Base-by-base conservation (phyloP, 306 rosid species). In the Lupinus albus region DNA sequence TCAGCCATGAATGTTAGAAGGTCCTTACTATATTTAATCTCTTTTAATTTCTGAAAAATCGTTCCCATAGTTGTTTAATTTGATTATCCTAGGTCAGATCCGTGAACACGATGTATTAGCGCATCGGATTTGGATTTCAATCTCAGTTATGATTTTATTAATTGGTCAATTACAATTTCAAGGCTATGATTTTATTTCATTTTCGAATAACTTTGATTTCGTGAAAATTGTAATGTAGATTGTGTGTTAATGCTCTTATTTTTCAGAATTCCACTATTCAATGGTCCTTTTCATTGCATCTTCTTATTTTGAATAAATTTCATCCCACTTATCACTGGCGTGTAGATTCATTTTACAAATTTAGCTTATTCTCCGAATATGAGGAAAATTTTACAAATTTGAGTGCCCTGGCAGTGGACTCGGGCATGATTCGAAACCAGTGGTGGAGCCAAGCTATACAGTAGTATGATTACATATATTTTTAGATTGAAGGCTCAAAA, bases 1-100 rank as follows among this genome's bases (percentile, higher is more conserved):
- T 6, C 38, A 78, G 45, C 55, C 25, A 79, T 79, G 83, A 68
- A 73, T 68, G 18, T 79, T 17, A 73, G 83, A 68, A 73, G 83
- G 83, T 79, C 0, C 8, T 62, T 35, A 3, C 3, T 39, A 11
- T 1, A 9, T 10, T 2, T 76, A 44, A 47, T 49, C 65, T 6
- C 25, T 7, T 53, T 45, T 48, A 14, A 28, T 45, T 45, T 73
- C 13, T 7, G 13, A 14, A n/a, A 5, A 51, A 0, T 35, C 14
- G 55, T 67, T 56, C 53, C 63, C 32, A 61, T 61, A 28, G n/a
- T 46, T 68, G 46, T 51, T 62, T 14, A 6, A 68, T 53, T 68
- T 11, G 5, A 11, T 54, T 36, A 50, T 66, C 50, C 49, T 71
- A 20, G 16, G 39, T 61, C 11, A 55, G 76, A 79, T 79, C 68